Base-by-base conservation (phyloP, 768 basidiomycete species). In the Lactifluus piperatus region DNA sequence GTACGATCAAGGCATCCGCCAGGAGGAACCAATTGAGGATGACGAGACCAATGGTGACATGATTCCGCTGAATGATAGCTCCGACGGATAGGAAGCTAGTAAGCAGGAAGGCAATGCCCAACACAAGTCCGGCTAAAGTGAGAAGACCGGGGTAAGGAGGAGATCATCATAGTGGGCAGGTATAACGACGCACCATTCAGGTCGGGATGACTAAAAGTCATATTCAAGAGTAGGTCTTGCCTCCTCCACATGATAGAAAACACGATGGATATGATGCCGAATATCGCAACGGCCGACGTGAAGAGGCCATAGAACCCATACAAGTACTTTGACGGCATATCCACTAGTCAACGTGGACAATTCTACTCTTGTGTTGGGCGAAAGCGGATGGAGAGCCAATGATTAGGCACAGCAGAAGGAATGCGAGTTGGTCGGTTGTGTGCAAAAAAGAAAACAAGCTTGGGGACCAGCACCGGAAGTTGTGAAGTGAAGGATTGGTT, bases 21-120 rank as follows among this genome's bases (percentile, higher is more conserved):
- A 94, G 70, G 53, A 94, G 82, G 27, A 77, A 66, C 75, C 85
- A 91, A 72, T 92, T 93, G 65, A 92, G 81, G 39, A 87, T 69
- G 62, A 86, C 81, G 39, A 95, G 81, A 45, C 87, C 84, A 36
- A 76, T 70, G 45, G 80, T 88, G 64, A 84, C 77, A 68, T 86
- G 82, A 63, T 84, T 85, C 30, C 79, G 79, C 65, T 88, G 84
- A 32, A 86, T 71, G 65, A 92, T 76, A 43, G 88, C 89, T 20
- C 76, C 76, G 43, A 94, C 69, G 36, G 93, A 89, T 58, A 91
- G 68, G 47, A 80, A 73, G 62, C 86, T 88, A 26, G 90, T 90
- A 48, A 81, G 60, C 7, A 87, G 71, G 52, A 93, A 74, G 32
- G 79, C 68, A 44, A 86, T 77, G 16, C 91, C 92, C 57, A 93